Evolutionary conservation across 176 grass and related monocot genomes (phyloP).

Genomic region (Oryza nivara): DNA sequence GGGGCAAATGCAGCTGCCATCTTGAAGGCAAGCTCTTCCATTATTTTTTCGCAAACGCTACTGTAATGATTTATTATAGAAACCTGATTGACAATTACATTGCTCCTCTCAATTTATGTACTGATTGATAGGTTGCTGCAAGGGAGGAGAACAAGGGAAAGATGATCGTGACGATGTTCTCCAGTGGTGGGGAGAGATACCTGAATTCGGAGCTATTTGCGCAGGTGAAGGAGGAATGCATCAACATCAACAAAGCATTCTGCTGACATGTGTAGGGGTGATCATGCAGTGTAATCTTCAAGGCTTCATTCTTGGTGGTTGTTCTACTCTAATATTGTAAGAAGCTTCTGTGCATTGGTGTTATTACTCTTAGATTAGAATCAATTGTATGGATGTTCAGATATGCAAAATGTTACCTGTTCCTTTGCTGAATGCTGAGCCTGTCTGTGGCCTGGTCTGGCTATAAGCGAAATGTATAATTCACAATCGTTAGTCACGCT

Average conservation of each 20-base stretch:
- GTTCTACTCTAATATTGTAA: background rate
- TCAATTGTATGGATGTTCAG: background rate
- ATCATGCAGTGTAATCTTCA: background rate
- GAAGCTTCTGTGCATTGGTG: background rate
- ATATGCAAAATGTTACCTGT: background rate
- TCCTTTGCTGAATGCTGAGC: background rate
- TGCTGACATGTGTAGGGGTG: constrained; percentile 20
- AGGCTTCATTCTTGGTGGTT: background rate
- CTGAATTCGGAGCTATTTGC: constrained; percentile 68
- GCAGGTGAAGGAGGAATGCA: constrained; percentile 64
- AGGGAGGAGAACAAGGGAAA: constrained; percentile 74
- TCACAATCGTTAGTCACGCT: background rate
- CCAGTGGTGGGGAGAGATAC: constrained; percentile 76
- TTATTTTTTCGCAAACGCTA: background rate
- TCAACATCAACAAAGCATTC: constrained; percentile 59
- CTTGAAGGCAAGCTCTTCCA: constrained; percentile 57
- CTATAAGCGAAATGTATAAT: background rate
- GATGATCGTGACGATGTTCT: constrained; percentile 79
- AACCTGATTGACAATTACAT: background rate
- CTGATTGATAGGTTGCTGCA: constrained; percentile 57
- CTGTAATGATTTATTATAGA: background rate
- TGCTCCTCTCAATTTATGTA: constrained; percentile 19
- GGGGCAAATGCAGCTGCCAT: constrained; percentile 74
- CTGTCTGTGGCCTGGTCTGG: too few species aligned
- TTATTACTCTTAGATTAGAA: background rate